These are phyloP conservation scores for Metrosideros polymorpha DNA, from an alignment of 441 rosid genomes.

Conservation along the genomic window DNA sequence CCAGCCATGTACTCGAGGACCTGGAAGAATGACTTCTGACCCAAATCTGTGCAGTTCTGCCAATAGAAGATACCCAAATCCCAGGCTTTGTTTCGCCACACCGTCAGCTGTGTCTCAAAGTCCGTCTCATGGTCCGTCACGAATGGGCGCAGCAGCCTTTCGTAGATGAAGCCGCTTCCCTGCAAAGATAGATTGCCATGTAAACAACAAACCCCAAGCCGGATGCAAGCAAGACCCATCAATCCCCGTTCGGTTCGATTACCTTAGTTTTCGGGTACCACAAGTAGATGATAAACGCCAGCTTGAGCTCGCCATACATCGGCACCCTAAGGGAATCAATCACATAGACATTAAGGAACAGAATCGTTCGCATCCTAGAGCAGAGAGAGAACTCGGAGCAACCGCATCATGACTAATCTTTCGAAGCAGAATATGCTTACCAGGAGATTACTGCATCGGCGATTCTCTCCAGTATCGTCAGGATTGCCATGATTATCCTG, in stretches of 20 bases:
- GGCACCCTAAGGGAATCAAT: constrained; percentile 1
- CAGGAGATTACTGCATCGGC: constrained; percentile 8
- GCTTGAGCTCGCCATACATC: constrained; percentile 13
- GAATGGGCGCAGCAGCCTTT: constrained; percentile 4
- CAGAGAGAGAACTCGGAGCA: background rate
- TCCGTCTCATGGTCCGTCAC: constrained; percentile 5
- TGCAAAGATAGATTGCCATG: background rate
- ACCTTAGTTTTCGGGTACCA: constrained; percentile 16
- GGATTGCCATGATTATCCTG: constrained; percentile 11
- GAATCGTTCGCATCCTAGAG: background rate
- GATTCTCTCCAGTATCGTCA: constrained; percentile 7
- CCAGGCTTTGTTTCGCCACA: constrained; percentile 4
- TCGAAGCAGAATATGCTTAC: background rate
- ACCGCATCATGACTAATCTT: background rate
- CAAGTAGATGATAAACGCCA: constrained; percentile 15
- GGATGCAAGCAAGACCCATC: background rate
- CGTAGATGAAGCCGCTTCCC: constrained; percentile 1
- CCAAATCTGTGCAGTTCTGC: constrained; percentile 13
- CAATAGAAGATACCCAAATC: constrained; percentile 5
- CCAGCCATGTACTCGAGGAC: constrained; percentile 6
- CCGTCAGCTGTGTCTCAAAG: background rate
- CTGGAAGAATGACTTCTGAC: constrained; percentile 1
- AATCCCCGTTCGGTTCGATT: background rate
- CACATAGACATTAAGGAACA: background rate
- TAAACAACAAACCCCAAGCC: background rate